A percentile compares a stretch with the other conserved stretches of the same genome.
Conservation (phyloP, 495 filamentous ascomycete species). For the Ascobolus immersus region DNA sequence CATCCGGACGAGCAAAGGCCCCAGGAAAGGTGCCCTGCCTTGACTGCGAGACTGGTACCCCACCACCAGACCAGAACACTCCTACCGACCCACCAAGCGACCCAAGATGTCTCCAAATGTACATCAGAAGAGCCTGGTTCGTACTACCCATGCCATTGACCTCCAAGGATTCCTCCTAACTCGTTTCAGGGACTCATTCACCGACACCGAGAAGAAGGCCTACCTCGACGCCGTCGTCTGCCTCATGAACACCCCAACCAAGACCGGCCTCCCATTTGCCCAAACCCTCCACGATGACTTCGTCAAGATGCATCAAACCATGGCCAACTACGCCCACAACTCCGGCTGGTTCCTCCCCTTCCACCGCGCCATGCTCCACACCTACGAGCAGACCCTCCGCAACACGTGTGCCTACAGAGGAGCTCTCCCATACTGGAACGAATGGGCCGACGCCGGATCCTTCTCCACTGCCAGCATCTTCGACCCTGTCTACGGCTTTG, state of each 20-base stretch:
- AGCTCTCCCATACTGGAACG: conserved; percentile 25
- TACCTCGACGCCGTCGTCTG: conserved; percentile 24
- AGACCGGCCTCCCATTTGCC: conserved; percentile 16
- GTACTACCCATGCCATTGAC: no score
- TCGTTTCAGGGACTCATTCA: conserved; percentile 20
- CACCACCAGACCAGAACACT: no score
- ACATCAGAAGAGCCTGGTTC: no score
- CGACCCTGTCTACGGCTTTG: conserved; percentile 18
- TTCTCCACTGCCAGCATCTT: conserved; percentile 17
- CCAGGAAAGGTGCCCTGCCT: no score
- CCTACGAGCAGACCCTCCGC: conserved; percentile 17
- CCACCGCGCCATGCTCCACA: conserved; percentile 13
- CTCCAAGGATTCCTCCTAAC: no score
- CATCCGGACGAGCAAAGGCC: no score
- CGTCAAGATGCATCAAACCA: conserved; percentile 9
- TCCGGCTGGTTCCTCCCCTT: conserved; percentile 17
- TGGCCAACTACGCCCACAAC: conserved; percentile 8
- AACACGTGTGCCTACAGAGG: conserved; percentile 19
- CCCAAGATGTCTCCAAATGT: no score
- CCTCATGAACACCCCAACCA: conserved; percentile 18
- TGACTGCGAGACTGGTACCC: no score
- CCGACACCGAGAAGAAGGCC: conserved; percentile 16
- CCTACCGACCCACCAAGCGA: no score
- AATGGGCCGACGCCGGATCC: conserved; percentile 19
- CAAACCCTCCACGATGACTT: conserved; percentile 22